Base-by-base conservation (phyloP, 2,329 filamentous ascomycete species). In the Alternaria conjuncta region DNA sequence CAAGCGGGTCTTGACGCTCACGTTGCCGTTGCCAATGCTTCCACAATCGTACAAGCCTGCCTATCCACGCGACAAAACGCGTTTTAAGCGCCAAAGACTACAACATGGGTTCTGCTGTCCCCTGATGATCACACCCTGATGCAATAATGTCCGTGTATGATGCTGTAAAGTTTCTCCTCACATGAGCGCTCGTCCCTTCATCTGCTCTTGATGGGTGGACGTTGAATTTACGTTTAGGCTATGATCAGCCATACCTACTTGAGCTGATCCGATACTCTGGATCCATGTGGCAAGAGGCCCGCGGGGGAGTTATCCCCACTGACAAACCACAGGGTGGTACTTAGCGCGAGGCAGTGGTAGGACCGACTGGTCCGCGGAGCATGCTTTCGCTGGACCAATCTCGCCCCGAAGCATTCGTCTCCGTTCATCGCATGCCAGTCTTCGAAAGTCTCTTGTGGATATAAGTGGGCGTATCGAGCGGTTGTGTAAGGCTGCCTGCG, bases 141-240 rank as follows among this genome's bases (percentile, higher is more conserved):
- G 49, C n/a, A 13, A 36, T 47, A 26, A 15, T 23, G 20, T 56
- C 18, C 26, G 21, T 26, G 21, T 56, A 26, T 21, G 21, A 11
- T 56, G 18, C 30, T 13, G n/a, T 26, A 9, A 13, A 32, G 21
- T 32, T 10, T 26, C 12, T 56, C 13, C 9, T 15, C n/a, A 9
- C 25, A 11, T 25, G 18, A 26, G 18, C 18, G 43, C n/a, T 32
- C 20, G 49, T 23, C 20, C 11, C 49, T 36, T 41, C 8, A 41
- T 23, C 8, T 41, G 9, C 12, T 18, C 25, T 25, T 30, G 25
- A 59, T 32, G 47, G n/a, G 15, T 20, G 15, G 60, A 60, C 57
- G 57, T 60, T 53, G 20, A 30, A 23, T 55, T 60, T 63, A 60
- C 56, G 25, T 61, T 63, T 55, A 46, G 32, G 45, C 25, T 44